Evolutionary conservation across 2,329 filamentous ascomycete genomes (phyloP), one percentile per base, ranked within the genome.

Genomic region (Colletotrichum camelliae): DNA sequence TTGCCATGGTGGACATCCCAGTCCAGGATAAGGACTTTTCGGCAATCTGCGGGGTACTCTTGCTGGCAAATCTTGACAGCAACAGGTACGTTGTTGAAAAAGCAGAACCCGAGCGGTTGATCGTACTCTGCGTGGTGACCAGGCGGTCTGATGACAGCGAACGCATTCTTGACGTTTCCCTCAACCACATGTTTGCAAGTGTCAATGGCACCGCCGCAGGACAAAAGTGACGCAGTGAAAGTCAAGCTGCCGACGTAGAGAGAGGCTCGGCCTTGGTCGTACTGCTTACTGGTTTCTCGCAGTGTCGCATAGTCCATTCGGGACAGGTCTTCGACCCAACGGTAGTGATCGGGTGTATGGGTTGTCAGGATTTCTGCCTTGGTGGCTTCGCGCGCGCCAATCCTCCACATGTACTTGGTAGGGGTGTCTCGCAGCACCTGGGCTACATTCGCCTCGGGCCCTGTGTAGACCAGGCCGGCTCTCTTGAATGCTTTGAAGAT

Each of bases 41-140:
- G 93, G 81, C 96, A 98, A 10, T 87, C 87, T 5, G 96, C 91
- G 2, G 94, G 94, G 79, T 94, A 97, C 75, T 96, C 93, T 69
- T 90, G 87, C 82, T 98, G 96, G 82, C 96, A 98, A 15, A 96
- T 94, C 75, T 92, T 94, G n/a, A 96, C 93, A 2, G 96, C 96
- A 74, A 99, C 94, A 24, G 95, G 96, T 4, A 98, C 97, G 81
- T 99, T 99, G 86, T 99, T 98, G 87, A 98, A 98, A 75, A 98
- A 91, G 83, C 97, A 99, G 82, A 99, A 99, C 0, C 97, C 97
- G 90, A 98, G 97, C 1, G 96, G 91, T 43, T 93, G 89, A 80
- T 97, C 91, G 74, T 92, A 93, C 82, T 99, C 97, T 1, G 97
- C 97, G 84, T 99, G 97, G 81, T 99, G 97, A 0, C 97, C 97